Percentiles rank a stretch among this genome's conserved stretches.
Conservation (phyloP, 495 filamentous ascomycete species). For the Darksidea phi region DNA sequence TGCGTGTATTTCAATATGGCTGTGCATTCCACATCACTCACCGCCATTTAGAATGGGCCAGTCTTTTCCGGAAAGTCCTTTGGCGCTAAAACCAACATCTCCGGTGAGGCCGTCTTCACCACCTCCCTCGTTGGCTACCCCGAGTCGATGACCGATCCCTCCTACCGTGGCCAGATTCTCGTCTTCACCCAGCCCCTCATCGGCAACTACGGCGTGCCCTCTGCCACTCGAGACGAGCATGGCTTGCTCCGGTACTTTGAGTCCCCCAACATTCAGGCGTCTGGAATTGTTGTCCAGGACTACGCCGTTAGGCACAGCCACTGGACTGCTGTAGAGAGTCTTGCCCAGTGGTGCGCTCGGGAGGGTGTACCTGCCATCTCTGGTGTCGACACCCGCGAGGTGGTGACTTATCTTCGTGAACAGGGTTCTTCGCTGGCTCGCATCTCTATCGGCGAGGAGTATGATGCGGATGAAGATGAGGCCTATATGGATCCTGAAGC, state of each 20-base stretch:
- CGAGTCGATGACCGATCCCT: constrained; percentile 97
- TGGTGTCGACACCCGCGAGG: constrained; percentile 92
- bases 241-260: constrained; percentile 90
- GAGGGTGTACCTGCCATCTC: constrained; percentile 96
- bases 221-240: constrained; percentile 68
- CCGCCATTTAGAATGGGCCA: constrained; percentile 64
- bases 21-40: constrained; percentile 19
- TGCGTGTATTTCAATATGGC: constrained; percentile 43
- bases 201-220: constrained; percentile 96
- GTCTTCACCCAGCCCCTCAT: constrained; percentile 99
- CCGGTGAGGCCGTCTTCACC: constrained; percentile 92
- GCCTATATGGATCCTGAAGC: constrained; percentile 91
- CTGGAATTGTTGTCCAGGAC: constrained; percentile 92
- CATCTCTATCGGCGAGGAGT: constrained; percentile 95
- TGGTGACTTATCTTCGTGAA: constrained; percentile 93
- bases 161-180: constrained; percentile 96
- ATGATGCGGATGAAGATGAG: constrained; percentile 97
- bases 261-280: constrained; percentile 93
- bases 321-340: constrained; percentile 94
- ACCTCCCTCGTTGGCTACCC: constrained; percentile 93
- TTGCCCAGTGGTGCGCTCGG: constrained; percentile 90
- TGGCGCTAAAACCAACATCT: constrained; percentile 86
- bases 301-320: constrained; percentile 92
- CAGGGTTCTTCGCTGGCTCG: constrained; percentile 92
- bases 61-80: constrained; percentile 93